Base-by-base conservation (phyloP, 176 grass and related monocot species). In the Tuctoria greenei region DNA sequence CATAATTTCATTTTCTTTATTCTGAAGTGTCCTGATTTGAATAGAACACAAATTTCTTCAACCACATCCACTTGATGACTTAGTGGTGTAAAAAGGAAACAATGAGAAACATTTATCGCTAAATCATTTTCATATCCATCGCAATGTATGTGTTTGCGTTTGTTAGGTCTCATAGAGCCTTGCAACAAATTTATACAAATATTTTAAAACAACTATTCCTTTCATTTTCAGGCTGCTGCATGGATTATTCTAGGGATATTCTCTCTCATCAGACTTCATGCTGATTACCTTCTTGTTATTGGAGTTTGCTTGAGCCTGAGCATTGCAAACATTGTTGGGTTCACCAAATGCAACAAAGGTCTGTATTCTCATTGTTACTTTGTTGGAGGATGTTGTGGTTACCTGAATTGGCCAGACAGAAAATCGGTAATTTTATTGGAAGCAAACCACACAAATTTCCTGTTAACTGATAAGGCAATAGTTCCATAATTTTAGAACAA, bases 291-390 rank as follows among this genome's bases (percentile, higher is more conserved):
- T 50, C 85, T 93, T 41, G 91, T 90, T 51, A 38, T 93, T 37
- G 91, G 87, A 78, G 91, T 93, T 89, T 93, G 91, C 78, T 82
- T 93, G 73, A 93, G 62, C 70, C 87, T 93, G 14, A 87, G 87
- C 34, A 64, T 90, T 75, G 91, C 91, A 38, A 93, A 93, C 58
- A 93, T 93, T 69, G 68, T 93, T 87, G 91, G 91, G 39, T 93
- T 93, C 84, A 93, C 91, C 44, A 93, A 90, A 87, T 93, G 87
- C 36, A 88, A 81, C 38, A 92, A 96, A 96, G 84, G 92, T 89
- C 47, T 8, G 10, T 38, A 36, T 61, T 50, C 50, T 62, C 59
- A 1, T 10, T 61, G 8, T 21, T 62, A 55, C 25, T 35, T n/a
- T 75, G 6, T 52, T 44, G 36, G 52, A 75, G 9, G 37, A 60